Base-by-base conservation (phyloP, 306 rosid species). In the Mimosa pudica region DNA sequence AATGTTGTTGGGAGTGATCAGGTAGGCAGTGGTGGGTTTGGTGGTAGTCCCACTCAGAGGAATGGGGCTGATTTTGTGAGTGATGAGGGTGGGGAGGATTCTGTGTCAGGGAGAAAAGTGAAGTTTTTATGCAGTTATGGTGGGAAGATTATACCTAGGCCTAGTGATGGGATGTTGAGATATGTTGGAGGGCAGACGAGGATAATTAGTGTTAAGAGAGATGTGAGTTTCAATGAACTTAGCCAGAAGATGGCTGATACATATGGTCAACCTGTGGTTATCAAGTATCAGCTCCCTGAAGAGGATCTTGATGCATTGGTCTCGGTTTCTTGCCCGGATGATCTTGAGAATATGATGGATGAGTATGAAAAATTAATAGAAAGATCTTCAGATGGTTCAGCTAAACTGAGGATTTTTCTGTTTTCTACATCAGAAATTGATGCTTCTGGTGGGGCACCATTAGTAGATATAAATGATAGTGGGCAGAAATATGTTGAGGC, bases 301-400 rank as follows among this genome's bases (percentile, higher is more conserved):
- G 97, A 94, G 90, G 98, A 94, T 83, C 98, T 94, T 45, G 98
- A 94, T 81, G 92, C 97, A 0, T 84, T 94, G 83, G 94, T 94
- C 6, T 90, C 97, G 0, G 87, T 94, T 83, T 89, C 98, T 0
- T 88, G 97, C 81, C 85, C 86, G 0, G 98, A 92, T 70, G 98
- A 94, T 88, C 88, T 94, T 82, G 98, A 92, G 44, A 92, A 90
- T 76, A 92, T 94, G 98, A 87, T 89, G 92, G 98, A 94, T 63
- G 98, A 94, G 86, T 94, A 86, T 79, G 97, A 88, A 35, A 94
- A 88, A 77, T 80, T 94, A 75, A 83, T 85, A 36, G 97, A 89
- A 79, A 84, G 89, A 54, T 92, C 97, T 71, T 77, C 86, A 10
- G 96, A 94, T 61, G 94, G 97, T 67, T 92, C 94, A 10, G 91